A percentile compares a stretch with the other conserved stretches of the same genome.
Evolutionary conservation across 257 asterid genomes (phyloP).

Genomic region (Salvia miltiorrhiza): DNA sequence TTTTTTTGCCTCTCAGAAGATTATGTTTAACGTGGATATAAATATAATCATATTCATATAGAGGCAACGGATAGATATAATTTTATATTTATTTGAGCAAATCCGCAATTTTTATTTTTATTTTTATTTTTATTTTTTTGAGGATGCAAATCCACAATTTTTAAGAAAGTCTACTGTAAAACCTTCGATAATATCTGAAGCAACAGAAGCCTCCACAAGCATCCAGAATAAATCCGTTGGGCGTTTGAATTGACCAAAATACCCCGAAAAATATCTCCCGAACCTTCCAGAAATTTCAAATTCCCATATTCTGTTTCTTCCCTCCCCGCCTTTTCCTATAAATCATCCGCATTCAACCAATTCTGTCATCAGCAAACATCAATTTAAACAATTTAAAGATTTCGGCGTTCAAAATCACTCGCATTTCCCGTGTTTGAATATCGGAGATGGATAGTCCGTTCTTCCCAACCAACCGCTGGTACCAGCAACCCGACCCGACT

Average conservation of each 20-base stretch:
- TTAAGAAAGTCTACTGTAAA: not conserved
- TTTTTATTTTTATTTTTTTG: no score
- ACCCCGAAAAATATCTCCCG: constrained; percentile 16
- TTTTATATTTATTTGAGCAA: no score
- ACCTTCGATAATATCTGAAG: not conserved
- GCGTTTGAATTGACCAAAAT: not conserved
- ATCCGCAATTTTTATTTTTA: no score
- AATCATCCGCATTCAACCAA: not conserved
- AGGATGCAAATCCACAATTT: no score
- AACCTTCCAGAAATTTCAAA: constrained; percentile 31
- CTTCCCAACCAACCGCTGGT: constrained; percentile 33
- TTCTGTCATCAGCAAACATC: not conserved
- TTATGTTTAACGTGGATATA: no score
- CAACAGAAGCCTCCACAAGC: constrained; percentile 11
- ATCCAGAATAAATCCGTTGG: not conserved
- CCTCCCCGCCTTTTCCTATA: not conserved
- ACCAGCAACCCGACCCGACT: constrained; percentile 22
- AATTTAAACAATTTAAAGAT: not conserved
- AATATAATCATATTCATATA: no score
- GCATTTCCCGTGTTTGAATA: not conserved
- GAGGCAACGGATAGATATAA: no score
- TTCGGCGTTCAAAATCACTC: not conserved
- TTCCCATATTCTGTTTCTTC: not conserved
- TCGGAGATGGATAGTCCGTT: constrained; percentile 38
- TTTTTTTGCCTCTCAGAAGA: no score